Base-by-base conservation (phyloP, 768 basidiomycete species). In the Suillus clintonianus region DNA sequence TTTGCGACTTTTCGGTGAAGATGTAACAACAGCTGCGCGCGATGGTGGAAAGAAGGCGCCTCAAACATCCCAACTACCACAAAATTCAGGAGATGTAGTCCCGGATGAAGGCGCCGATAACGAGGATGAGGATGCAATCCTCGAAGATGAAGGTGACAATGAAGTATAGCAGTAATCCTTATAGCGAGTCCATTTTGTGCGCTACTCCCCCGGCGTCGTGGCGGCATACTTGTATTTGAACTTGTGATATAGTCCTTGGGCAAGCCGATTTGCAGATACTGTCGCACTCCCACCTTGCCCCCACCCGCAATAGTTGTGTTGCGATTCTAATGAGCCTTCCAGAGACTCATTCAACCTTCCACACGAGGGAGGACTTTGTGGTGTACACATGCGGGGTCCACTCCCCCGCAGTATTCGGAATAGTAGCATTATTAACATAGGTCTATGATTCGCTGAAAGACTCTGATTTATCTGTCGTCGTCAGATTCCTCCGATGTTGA, bases 1-100 rank as follows among this genome's bases (percentile, higher is more conserved):
- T 63, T 78, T 95, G 54, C 89, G 95, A 2, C 80, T 96, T 11
- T 99, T 92, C 70, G 91, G 89, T 1, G 82, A 86, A 55, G 95
- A 97, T 70, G 81, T 95, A 54, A 91, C 90, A 2, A 74, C 76
- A 4, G 80, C 79, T 19, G 83, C 81, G 3, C 73, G 80, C 19
- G 77, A 83, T 50, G 74, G 75, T 1, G 66, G 70, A 10, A 71
- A 72, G 55, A 76, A 73, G 66, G 36, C 10, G 24, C 15, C 36
- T 70, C 71, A 64, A n/a, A 19, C 34, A 9, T 30, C 43, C 5
- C 50, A 24, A 10, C 37, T 27, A 11, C 14, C n/a, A 19, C 41
- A 65, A 34, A 45, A 41, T 30, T 43, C 45, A 53, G 34, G 53
- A 19, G 50, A 39, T 17, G 9, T 17, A 9, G 36, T 15, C 15